These are phyloP conservation scores for Didymella pomorum DNA, from an alignment of 2,329 filamentous ascomycete genomes.

Conservation along the genomic window DNA sequence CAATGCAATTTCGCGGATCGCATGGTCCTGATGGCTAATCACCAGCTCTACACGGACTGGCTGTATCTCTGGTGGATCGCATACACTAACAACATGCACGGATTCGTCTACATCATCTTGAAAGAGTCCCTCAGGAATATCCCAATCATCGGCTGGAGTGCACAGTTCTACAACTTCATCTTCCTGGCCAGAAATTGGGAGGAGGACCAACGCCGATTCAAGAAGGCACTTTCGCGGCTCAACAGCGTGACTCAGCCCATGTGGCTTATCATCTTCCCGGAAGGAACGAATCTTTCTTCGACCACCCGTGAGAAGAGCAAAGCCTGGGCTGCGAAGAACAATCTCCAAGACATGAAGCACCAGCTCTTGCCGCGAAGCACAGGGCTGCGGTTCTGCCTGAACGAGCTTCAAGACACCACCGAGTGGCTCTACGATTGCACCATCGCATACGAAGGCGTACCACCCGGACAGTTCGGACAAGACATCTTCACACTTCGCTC, in stretches of 20 bases:
- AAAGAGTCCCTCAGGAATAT: conserved; percentile 87
- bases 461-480: conserved; percentile 78
- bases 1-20: conserved; percentile 83
- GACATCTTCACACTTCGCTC: conserved; percentile 86
- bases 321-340: conserved; percentile 78
- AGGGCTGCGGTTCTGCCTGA: conserved; percentile 79
- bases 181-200: conserved; percentile 92
- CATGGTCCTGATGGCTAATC: conserved; percentile 84
- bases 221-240: conserved; percentile 75
- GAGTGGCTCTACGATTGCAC: conserved; percentile 94
- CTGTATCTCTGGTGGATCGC: conserved; percentile 92
- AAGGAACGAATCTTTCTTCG: conserved; percentile 81
- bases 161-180: conserved; percentile 88
- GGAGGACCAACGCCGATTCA: conserved; percentile 77
- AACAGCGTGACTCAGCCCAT: conserved; percentile 77
- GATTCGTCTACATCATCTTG: conserved; percentile 87
- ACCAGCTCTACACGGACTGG: conserved; percentile 91
- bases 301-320: conserved; percentile 76
- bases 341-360: conserved; percentile 75
- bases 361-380: conserved; percentile 81
- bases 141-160: conserved; percentile 79
- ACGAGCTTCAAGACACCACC: conserved; percentile 75
- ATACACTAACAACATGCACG: conserved; percentile 85
- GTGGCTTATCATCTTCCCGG: conserved; percentile 89
- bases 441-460: conserved; percentile 91